Evolutionary conservation across 345 rosid species (phyloP).

Genomic region (Ceriops decandra): DNA sequence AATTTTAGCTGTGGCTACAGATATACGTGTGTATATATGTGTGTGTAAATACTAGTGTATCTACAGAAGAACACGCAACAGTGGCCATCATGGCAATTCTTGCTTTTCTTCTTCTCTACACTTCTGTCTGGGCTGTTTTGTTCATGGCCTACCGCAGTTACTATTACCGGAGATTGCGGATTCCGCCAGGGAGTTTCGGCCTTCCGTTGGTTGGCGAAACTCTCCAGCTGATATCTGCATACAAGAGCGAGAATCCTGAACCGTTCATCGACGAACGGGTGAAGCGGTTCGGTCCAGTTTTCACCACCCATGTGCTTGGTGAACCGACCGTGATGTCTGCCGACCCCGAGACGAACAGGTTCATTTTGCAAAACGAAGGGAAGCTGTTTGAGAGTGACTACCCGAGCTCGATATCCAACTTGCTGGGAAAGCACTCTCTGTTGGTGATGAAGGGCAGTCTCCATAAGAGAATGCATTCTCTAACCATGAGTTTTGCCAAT

Average conservation of each 20-base stretch:
- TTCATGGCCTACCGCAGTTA: slow-evolving; percentile 38
- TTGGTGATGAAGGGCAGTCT: slow-evolving; percentile 81
- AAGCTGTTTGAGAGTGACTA: slow-evolving; percentile 75
- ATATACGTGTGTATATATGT: too few relatives aligned
- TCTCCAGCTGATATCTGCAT: slow-evolving; percentile 75
- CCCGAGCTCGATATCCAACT: slow-evolving; percentile 83
- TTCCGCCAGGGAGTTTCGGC: slow-evolving; percentile 88
- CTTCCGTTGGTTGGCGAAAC: slow-evolving; percentile 90
- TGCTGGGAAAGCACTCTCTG: slow-evolving; percentile 85
- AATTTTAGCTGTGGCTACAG: background rate
- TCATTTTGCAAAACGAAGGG: slow-evolving; percentile 88
- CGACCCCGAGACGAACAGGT: slow-evolving; percentile 84
- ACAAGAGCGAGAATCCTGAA: slow-evolving; percentile 95
- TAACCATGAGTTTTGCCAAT: slow-evolving; percentile 88
- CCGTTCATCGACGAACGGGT: slow-evolving; percentile 92
- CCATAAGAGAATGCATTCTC: slow-evolving; percentile 91
- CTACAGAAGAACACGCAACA: too few relatives aligned
- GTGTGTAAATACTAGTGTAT: background rate
- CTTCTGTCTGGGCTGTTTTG: slow-evolving; percentile 22
- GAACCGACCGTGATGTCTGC: slow-evolving; percentile 83
- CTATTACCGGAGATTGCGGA: slow-evolving; percentile 46
- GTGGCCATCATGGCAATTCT: slow-evolving; percentile 30
- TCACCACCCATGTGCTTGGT: slow-evolving; percentile 79
- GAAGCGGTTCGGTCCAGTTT: slow-evolving; percentile 65
- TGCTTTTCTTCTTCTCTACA: slow-evolving; percentile 17